Base-by-base conservation (phyloP, 306 rosid genomes). In the Chamaecrista fasciculata region DNA sequence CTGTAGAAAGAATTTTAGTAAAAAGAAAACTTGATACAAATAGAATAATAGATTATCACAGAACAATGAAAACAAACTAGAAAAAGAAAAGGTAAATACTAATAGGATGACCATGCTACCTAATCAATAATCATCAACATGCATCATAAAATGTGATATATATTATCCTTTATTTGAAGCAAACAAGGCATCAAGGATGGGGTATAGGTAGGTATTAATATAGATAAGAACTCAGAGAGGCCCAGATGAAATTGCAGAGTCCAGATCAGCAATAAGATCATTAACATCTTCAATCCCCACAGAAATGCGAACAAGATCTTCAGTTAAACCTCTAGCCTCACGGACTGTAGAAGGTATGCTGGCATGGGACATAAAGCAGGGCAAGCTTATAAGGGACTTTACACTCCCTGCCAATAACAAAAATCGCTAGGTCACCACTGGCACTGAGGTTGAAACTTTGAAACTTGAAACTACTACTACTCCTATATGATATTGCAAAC, bases 311-410 rank as follows among this genome's bases (percentile, higher is more conserved):
- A 89, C 74, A 40, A 89, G 91, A 84, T 89, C 96, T 86, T 92
- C 92, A 0, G 95, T 87, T 72, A 92, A 75, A 65, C 98, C 96
- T 72, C 96, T 82, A 61, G 89, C 85, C 66, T 89, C 91, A 0
- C 95, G 96, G 66, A 87, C 86, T 39, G 84, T 74, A 26, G 91
- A 79, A 24, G 96, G 92, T 76, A 92, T 89, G 80, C 89, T 83
- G 57, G 98, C 98, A 78, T 87, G 98, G 33, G 96, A 84, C 96
- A 86, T 89, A 66, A 89, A 84, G 76, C 88, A 86, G 4, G 97
- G 97, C 84, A 93, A 42, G 86, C 96, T 88, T 59, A 90, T 90
- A 5, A 94, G 91, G 66, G 98, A 94, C 86, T 94, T 86, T 26
- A 90, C 96, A 71, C 97, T 90, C 70, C 97, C 96, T 94, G 83